phyloP scores from a whole-genome alignment of 345 rosid genomes.

The Salix purpurea region DNA sequence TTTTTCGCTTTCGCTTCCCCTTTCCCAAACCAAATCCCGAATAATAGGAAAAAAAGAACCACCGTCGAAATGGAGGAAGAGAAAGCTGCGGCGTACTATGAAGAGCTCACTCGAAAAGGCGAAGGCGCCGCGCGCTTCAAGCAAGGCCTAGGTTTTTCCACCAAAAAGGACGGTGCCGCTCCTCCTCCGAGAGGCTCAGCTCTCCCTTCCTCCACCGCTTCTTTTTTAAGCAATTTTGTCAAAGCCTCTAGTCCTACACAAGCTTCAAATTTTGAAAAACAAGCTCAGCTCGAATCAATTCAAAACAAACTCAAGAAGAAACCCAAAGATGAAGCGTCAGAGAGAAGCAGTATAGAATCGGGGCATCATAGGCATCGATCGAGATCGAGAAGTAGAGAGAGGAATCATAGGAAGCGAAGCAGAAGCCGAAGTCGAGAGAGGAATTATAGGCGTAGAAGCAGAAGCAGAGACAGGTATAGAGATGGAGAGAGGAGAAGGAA shows the following conservation, averaged over 20 bases:
- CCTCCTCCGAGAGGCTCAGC: slow-evolving; percentile 52
- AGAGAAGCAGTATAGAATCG: slow-evolving; percentile 9
- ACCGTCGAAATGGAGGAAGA: slow-evolving; percentile 14
- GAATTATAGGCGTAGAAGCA: slow-evolving; percentile 10
- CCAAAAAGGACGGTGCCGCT: slow-evolving; percentile 19
- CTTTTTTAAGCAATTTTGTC: slow-evolving; percentile 69
- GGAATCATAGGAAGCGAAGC: slow-evolving; percentile 15
- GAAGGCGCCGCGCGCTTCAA: slow-evolving; percentile 95
- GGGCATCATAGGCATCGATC: slow-evolving; percentile 19
- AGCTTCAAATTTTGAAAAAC: slow-evolving; percentile 42
- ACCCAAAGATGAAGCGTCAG: neutral
- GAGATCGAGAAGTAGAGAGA: slow-evolving; percentile 28
- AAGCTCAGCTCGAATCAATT: slow-evolving; percentile 60
- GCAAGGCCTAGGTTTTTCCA: slow-evolving; percentile 89
- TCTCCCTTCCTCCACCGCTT: slow-evolving; percentile 49
- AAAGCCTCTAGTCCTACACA: slow-evolving; percentile 59
- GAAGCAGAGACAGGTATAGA: slow-evolving; percentile 15
- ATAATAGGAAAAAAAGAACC: no score
- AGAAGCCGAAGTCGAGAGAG: slow-evolving; percentile 24
- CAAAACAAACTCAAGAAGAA: slow-evolving; percentile 68
- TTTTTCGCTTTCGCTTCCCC: neutral
- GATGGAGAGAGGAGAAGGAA: slow-evolving; percentile 34
- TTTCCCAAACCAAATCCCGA: neutral
- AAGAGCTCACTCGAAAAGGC: slow-evolving; percentile 80
- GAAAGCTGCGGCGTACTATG: slow-evolving; percentile 23